A percentile compares a stretch with the other conserved stretches of the same genome.
phyloP scores from a whole-genome alignment of 164 flowering plant species.

The Macadamia tetraphylla region DNA sequence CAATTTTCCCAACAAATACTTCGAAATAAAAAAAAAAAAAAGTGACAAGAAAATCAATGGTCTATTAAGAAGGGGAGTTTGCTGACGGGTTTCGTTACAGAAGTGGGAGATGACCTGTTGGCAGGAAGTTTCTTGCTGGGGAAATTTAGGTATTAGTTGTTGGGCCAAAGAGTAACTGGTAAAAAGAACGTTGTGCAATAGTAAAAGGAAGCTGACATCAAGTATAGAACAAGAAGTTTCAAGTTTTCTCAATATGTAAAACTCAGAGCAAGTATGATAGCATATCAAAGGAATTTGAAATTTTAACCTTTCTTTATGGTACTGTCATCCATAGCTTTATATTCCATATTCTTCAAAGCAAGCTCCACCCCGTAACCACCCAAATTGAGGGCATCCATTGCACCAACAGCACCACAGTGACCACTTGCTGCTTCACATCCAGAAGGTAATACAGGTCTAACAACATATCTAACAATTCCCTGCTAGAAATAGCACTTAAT shows the following conservation, averaged over 20 bases:
- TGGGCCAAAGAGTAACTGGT: no score
- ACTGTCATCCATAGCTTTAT: conserved; percentile 98
- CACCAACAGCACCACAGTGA: conserved; percentile 75
- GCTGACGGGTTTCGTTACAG: no score
- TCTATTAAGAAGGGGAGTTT: no score
- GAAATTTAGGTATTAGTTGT: no score
- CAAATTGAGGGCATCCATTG: conserved; percentile 58
- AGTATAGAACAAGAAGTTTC: neutral
- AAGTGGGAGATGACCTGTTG: no score
- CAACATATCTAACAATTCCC: conserved; percentile 83
- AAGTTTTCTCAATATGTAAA: neutral
- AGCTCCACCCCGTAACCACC: conserved; percentile 99
- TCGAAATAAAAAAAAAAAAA: no score
- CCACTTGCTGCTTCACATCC: conserved; percentile 63
- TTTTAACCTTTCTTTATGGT: conserved; percentile 64
- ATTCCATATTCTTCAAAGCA: conserved; percentile 98
- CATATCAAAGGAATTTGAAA: neutral
- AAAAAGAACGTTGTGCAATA: no score
- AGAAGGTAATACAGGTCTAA: conserved; percentile 81
- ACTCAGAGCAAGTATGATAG: neutral
- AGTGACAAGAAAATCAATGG: no score
- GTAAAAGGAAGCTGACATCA: no score
- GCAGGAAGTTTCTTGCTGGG: no score
- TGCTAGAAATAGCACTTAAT: conserved; percentile 20
- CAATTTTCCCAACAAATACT: no score